phyloP scores from a whole-genome alignment of 345 rosid species.

The Citrus medica region DNA sequence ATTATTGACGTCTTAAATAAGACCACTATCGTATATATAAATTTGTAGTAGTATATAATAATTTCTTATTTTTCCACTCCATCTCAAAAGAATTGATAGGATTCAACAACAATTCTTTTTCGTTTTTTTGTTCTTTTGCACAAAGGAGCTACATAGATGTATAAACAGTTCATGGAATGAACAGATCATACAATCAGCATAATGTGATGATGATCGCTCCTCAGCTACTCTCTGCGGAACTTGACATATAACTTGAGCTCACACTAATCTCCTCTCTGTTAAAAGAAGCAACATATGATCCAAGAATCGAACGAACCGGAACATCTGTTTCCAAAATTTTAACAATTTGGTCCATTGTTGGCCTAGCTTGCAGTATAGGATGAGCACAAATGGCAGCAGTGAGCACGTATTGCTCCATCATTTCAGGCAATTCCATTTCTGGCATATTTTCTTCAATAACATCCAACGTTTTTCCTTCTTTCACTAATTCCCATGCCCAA shows the following conservation, averaged over 20 bases:
- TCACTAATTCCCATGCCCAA: slow-evolving; percentile 36
- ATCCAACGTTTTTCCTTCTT: slow-evolving; percentile 31
- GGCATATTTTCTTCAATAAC: slow-evolving; percentile 30
- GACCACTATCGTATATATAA: no score
- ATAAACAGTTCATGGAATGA: not conserved
- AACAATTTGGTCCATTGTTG: slow-evolving; percentile 38
- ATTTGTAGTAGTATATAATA: not conserved
- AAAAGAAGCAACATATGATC: slow-evolving; percentile 7
- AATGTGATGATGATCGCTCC: not conserved
- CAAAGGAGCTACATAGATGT: not conserved
- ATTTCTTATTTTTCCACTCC: not conserved
- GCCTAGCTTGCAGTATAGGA: slow-evolving; percentile 33
- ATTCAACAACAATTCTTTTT: not conserved
- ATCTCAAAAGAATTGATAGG: not conserved
- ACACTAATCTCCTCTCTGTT: not conserved
- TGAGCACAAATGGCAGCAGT: slow-evolving; percentile 34
- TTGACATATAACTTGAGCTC: not conserved
- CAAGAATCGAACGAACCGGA: slow-evolving; percentile 12
- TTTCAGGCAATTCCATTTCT: slow-evolving; percentile 12
- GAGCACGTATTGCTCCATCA: slow-evolving; percentile 35
- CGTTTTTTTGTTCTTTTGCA: not conserved
- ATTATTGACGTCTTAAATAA: no score
- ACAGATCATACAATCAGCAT: not conserved
- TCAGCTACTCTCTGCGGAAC: not conserved
- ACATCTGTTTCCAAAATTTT: slow-evolving; percentile 27